Evolutionary conservation across 2,329 filamentous ascomycete species (phyloP).

Genomic region (Orbilia ellipsospora): DNA sequence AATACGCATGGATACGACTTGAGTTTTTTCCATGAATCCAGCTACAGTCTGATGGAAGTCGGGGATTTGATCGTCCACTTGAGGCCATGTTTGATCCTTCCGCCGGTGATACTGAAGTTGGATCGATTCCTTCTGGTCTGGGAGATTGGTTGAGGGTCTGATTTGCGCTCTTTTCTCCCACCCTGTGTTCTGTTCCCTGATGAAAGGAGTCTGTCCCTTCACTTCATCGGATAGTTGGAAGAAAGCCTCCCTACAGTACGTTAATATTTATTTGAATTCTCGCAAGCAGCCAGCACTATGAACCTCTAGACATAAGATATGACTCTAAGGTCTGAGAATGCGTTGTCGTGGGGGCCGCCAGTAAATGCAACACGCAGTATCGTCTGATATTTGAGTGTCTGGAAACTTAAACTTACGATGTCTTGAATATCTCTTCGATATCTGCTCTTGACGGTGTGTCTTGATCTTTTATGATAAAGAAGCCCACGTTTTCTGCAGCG

Average conservation of each 20-base stretch:
- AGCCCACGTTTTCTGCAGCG: conserved; percentile 71
- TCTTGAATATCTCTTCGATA: conserved; percentile 63
- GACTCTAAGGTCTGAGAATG: conserved; percentile 15
- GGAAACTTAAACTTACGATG: conserved; percentile 55
- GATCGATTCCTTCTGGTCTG: conserved; percentile 72
- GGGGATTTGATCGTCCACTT: conserved; percentile 64
- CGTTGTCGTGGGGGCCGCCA: conserved; percentile 36
- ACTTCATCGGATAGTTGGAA: conserved; percentile 67
- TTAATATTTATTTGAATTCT: conserved; percentile 34
- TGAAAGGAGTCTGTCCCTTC: conserved; percentile 70
- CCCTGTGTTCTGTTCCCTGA: conserved; percentile 68
- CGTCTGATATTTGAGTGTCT: background rate
- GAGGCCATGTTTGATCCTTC: conserved; percentile 68
- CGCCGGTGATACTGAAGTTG: conserved; percentile 72
- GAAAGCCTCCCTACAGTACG: conserved; percentile 65
- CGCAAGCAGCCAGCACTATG: conserved; percentile 63
- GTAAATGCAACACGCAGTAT: conserved; percentile 44
- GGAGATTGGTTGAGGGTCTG: conserved; percentile 70
- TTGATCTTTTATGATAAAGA: conserved; percentile 70
- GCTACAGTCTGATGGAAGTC: conserved; percentile 66
- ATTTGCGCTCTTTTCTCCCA: conserved; percentile 72
- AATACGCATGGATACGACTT: conserved; percentile 68
- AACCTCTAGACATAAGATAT: background rate
- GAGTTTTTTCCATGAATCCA: conserved; percentile 69
- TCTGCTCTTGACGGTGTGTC: conserved; percentile 65